Evolutionary conservation across 2,329 filamentous ascomycete species (phyloP), one percentile per base, ranked within the genome.

Genomic region (Diaporthe sp.): DNA sequence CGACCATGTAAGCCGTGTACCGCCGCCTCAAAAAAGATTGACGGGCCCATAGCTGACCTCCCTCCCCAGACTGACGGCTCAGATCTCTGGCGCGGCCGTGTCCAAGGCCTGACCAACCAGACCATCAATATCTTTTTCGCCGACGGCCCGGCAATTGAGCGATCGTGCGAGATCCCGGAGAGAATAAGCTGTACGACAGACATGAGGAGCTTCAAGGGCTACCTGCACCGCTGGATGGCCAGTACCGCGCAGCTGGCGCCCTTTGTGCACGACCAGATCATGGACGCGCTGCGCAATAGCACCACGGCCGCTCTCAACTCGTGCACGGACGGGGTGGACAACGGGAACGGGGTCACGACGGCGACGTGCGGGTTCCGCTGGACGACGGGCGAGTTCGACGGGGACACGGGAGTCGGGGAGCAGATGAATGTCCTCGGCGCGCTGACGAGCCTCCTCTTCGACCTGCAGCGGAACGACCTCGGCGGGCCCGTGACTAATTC

Each of bases 181-280:
- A 82, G 83, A 0, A 76, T 77, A n/a, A 85, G 81, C 13, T 93
- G 91, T 82, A 88, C 89, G 79, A 84, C 85, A 63, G 91, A 93
- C 77, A 88, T 91, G 79, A 85, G 86, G 75, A 87, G 88, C 12
- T 92, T 90, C 84, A 91, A 91, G 77, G 89, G 88, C 3, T 86
- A 89, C 59, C 84, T 91, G 47, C 83, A 86, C 35, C 84, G 86
- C 17, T 88, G 86, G 82, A 82, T 91, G 73, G 86, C 86, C 3
- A 83, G 85, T 12, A 85, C 85, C 0, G 84, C 85, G 1, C 80
- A 88, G 70, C 73, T 91, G n/a, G 87, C 88, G 2, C 88, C 88
- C 1, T 85, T 84, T 53, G 87, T 85, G 0, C 79, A 80, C 35
- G 79, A 84, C 5, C 75, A 77, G 2, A 87, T 91, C 75, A 80